These are phyloP conservation scores for Primulina eburnea DNA, from an alignment of 257 asterid species.

Conservation along the genomic window DNA sequence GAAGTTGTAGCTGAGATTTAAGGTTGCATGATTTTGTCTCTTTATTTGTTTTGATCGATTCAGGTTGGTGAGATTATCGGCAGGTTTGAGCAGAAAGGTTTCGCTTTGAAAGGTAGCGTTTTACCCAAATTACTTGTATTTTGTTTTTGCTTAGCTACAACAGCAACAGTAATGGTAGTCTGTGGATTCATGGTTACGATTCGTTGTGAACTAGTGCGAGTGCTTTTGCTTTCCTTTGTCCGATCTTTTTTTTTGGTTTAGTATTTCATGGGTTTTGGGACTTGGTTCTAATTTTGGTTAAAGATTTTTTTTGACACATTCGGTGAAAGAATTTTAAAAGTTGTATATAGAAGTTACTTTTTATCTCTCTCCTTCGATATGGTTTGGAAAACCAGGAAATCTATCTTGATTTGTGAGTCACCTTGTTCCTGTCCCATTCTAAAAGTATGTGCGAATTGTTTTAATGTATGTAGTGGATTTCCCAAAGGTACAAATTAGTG, in stretches of 20 bases:
- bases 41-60: constrained; percentile 25
- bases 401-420: neutral
- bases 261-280: neutral
- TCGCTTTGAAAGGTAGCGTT: constrained; percentile 74
- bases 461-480: no score
- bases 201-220: neutral
- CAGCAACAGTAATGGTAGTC: neutral
- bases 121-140: neutral
- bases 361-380: neutral
- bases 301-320: neutral
- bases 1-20: neutral
- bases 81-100: constrained; percentile 93
- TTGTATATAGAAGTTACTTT: neutral
- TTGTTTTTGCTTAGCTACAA: neutral
- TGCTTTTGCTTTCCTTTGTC: neutral
- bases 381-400: neutral
- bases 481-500: neutral
- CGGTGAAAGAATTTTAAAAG: no score
- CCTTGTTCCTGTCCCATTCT: neutral
- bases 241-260: no score
- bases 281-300: neutral
- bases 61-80: constrained; percentile 94
- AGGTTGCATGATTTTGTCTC: neutral
- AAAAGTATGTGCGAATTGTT: neutral
- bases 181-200: neutral